Percentiles rank a stretch among this genome's conserved stretches.
phyloP scores from a whole-genome alignment of 345 rosid species.

The Firmiana major region DNA sequence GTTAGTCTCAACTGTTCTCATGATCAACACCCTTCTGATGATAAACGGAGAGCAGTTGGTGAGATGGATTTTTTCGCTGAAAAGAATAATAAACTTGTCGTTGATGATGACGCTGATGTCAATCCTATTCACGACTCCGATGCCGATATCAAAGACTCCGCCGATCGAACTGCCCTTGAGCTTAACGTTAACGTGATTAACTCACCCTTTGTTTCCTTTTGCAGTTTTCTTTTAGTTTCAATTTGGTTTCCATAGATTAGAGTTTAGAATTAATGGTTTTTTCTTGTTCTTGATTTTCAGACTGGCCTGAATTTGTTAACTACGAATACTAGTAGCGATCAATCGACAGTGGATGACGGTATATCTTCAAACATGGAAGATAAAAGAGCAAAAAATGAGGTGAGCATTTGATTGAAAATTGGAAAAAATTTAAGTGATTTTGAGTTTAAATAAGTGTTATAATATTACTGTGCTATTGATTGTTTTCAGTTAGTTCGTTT shows the following conservation, averaged over 20 bases:
- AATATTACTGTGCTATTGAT: not conserved
- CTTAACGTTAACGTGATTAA: conserved; percentile 44
- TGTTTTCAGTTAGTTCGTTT: conserved; percentile 38
- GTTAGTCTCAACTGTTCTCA: conserved; percentile 7
- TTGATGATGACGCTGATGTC: not conserved
- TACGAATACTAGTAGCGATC: conserved; percentile 55
- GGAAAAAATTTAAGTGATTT: not conserved
- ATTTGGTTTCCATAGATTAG: not conserved
- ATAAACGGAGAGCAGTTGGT: not conserved
- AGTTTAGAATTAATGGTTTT: not conserved
- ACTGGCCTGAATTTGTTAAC: conserved; percentile 66
- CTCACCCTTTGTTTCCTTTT: not conserved
- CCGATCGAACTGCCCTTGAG: conserved; percentile 21
- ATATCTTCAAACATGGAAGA: conserved; percentile 47
- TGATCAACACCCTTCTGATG: not conserved
- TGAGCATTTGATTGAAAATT: conserved; percentile 8
- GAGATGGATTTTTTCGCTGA: conserved; percentile 8
- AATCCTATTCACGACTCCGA: not conserved
- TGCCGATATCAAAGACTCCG: conserved; percentile 1
- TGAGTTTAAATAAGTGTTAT: not conserved
- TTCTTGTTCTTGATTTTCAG: conserved; percentile 21
- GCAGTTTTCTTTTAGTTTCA: not conserved
- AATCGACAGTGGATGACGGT: conserved; percentile 61
- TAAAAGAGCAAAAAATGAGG: conserved; percentile 47
- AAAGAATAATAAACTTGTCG: not conserved